Conservation (phyloP, 345 rosid genomes). For the Ceriops zippeliana region DNA sequence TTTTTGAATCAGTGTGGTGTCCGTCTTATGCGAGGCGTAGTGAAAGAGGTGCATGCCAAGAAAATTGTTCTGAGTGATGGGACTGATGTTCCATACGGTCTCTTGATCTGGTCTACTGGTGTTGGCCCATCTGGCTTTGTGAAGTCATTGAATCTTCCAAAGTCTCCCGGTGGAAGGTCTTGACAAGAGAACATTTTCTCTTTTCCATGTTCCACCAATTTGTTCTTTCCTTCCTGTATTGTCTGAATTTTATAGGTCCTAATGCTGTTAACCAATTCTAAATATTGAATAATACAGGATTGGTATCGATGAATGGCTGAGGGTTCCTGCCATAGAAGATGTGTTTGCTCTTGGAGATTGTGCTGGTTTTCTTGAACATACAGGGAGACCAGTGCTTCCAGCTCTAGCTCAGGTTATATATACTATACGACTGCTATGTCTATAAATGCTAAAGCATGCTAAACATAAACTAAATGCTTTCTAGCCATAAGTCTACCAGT, state of each 20-base stretch:
- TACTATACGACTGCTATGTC: background rate
- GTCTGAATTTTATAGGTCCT: background rate
- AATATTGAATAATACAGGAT: slow-evolving; percentile 35
- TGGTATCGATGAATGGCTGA: slow-evolving; percentile 60
- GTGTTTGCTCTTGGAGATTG: slow-evolving; percentile 70
- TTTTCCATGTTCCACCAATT: background rate
- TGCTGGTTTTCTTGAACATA: slow-evolving; percentile 70
- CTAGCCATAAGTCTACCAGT: too few relatives aligned
- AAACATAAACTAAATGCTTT: too few relatives aligned
- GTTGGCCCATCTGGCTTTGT: slow-evolving; percentile 76
- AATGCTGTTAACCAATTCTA: background rate
- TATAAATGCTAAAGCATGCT: too few relatives aligned
- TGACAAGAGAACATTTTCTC: background rate
- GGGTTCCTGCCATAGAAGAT: slow-evolving; percentile 59
- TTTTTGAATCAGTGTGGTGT: slow-evolving; percentile 44
- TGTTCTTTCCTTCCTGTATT: background rate
- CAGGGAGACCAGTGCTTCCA: slow-evolving; percentile 66
- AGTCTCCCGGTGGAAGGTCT: slow-evolving; percentile 70
- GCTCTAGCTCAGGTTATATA: slow-evolving; percentile 62
- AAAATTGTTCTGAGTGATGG: slow-evolving; percentile 56
- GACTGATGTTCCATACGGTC: slow-evolving; percentile 70
- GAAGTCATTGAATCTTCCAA: slow-evolving; percentile 50
- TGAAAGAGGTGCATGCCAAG: slow-evolving; percentile 52
- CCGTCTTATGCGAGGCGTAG: slow-evolving; percentile 46
- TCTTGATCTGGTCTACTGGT: slow-evolving; percentile 92